These are phyloP conservation scores for Microglena sp. DNA, from an alignment of 139 green algal genomes.

Conservation along the genomic window DNA sequence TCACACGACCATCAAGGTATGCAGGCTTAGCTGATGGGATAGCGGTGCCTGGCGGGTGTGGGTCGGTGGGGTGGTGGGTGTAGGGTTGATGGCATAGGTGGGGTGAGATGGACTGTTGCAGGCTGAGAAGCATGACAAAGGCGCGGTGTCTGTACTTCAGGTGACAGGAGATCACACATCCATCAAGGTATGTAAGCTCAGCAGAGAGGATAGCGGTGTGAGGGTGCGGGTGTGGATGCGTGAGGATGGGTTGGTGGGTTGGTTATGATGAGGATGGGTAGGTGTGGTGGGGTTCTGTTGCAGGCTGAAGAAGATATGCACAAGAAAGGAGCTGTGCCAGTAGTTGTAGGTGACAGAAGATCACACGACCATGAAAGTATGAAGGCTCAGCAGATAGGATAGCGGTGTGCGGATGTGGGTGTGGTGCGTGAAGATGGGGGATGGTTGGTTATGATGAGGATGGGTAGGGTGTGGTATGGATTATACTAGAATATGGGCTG, in stretches of 20 bases:
- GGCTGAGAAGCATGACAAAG: conserved; percentile 13
- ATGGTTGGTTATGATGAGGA: background rate
- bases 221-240: no score
- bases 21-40: background rate
- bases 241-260: background rate
- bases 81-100: background rate
- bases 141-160: conserved; percentile 24
- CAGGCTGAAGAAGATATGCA: background rate
- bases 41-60: background rate
- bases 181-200: background rate
- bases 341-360: background rate
- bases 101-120: background rate
- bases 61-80: no score
- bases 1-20: background rate
- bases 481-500: background rate
- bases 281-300: background rate
- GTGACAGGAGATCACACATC: conserved; percentile 28
- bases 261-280: no score
- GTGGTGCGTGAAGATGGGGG: background rate
- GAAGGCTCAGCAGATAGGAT: background rate
- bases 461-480: background rate
- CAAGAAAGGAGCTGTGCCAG: background rate
- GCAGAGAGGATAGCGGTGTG: background rate
- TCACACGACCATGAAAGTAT: conserved; percentile 6
- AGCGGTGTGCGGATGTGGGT: no score